Percentiles rank a stretch among this genome's conserved stretches.
Evolutionary conservation across 495 filamentous ascomycete species (phyloP).

Genomic region (Aspergillus biplanus): DNA sequence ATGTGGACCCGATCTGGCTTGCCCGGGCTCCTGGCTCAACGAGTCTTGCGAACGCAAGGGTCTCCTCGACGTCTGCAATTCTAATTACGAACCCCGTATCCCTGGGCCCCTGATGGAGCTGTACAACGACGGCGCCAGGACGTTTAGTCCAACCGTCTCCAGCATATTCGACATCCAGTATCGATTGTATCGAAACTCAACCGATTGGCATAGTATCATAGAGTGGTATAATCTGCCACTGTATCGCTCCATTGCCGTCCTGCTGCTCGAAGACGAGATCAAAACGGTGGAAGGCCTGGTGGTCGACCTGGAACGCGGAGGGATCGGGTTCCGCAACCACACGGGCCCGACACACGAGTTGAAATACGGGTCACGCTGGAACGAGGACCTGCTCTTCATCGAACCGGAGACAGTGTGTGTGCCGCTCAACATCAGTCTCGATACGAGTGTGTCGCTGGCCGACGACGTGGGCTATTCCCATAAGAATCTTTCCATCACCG

Average conservation of each 20-base stretch:
- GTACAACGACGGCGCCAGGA: conserved; percentile 33
- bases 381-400: conserved; percentile 50
- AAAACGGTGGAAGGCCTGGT: conserved; percentile 46
- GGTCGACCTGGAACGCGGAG: conserved; percentile 42
- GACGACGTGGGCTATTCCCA: not conserved
- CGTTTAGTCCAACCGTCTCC: conserved; percentile 33
- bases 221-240: conserved; percentile 15
- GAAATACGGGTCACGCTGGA: conserved; percentile 37
- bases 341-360: conserved; percentile 32
- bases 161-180: conserved; percentile 48
- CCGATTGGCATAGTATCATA: not conserved
- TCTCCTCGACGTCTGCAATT: conserved; percentile 4
- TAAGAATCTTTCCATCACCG: conserved; percentile 2
- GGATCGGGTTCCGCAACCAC: conserved; percentile 52
- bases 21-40: not conserved
- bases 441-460: conserved; percentile 23
- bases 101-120: conserved; percentile 32
- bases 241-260: conserved; percentile 29
- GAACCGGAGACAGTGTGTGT: conserved; percentile 49
- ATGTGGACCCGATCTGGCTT: conserved; percentile 9
- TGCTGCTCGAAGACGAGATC: conserved; percentile 35
- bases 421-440: conserved; percentile 46
- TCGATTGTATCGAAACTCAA: conserved; percentile 28
- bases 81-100: conserved; percentile 21
- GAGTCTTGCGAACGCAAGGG: not conserved